A percentile compares a stretch with the other conserved stretches of the same genome.
Evolutionary conservation across 345 rosid species (phyloP).

Genomic region (Populus alba): DNA sequence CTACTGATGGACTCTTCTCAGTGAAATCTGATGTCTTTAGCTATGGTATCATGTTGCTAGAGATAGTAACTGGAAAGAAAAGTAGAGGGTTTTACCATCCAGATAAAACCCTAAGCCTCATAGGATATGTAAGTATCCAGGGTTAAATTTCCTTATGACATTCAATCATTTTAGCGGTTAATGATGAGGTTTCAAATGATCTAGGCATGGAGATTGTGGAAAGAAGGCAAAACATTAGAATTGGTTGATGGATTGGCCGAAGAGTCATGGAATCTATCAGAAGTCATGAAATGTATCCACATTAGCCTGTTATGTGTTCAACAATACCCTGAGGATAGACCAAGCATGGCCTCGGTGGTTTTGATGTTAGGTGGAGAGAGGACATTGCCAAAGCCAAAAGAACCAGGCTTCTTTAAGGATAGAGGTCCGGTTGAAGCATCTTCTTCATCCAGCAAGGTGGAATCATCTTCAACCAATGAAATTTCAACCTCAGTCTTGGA

Average conservation of each 20-base stretch:
- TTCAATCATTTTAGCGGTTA: neutral
- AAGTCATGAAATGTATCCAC: neutral
- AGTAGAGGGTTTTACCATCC: conserved; percentile 3
- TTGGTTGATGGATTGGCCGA: neutral
- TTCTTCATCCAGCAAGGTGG: neutral
- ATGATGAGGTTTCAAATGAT: neutral
- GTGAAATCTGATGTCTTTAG: conserved; percentile 20
- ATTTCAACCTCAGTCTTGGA: neutral
- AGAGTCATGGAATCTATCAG: neutral
- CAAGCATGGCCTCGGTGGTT: conserved; percentile 15
- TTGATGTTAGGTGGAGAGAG: conserved; percentile 13
- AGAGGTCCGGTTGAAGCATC: neutral
- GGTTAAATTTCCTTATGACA: neutral
- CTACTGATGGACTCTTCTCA: conserved; percentile 11
- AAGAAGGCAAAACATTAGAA: conserved; percentile 9
- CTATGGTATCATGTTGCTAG: conserved; percentile 8
- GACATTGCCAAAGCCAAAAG: conserved; percentile 6
- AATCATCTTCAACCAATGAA: neutral
- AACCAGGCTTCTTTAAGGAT: neutral
- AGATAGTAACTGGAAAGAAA: conserved; percentile 8
- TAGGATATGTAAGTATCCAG: neutral
- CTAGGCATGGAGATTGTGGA: conserved; percentile 20
- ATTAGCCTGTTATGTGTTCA: conserved; percentile 17
- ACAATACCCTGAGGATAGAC: neutral
- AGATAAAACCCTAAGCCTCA: neutral